A percentile compares a stretch with the other conserved stretches of the same genome.
These are phyloP conservation scores for Globisporangium perplexum DNA, from an alignment of 352 stramenopile genomes.

Conservation along the genomic window DNA sequence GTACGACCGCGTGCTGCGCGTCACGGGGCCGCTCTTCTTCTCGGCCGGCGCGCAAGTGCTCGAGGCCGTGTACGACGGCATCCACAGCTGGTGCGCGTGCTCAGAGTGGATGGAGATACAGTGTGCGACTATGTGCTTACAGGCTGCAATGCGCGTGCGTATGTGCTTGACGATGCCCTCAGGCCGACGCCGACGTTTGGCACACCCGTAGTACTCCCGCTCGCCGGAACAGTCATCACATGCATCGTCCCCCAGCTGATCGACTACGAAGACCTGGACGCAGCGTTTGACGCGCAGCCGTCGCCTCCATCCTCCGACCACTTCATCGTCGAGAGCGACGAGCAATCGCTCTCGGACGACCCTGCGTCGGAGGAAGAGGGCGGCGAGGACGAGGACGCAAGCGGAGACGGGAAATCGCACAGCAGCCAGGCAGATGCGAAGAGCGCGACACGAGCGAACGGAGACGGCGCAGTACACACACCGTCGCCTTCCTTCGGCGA, in stretches of 20 bases:
- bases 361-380: conserved; percentile 18
- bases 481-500: conserved; percentile 67
- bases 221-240: conserved; percentile 72
- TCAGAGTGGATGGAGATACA: no score
- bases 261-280: conserved; percentile 43
- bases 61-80: conserved; percentile 65
- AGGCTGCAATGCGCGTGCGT: no score
- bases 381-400: conserved; percentile 7
- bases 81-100: conserved; percentile 45
- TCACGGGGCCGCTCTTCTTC: conserved; percentile 79
- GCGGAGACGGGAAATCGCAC: conserved; percentile 35
- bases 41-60: conserved; percentile 61
- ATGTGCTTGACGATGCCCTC: background rate
- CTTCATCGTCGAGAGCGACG: conserved; percentile 27
- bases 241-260: conserved; percentile 68
- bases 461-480: conserved; percentile 10
- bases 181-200: conserved; percentile 54
- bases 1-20: conserved; percentile 63
- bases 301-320: conserved; percentile 35
- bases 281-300: conserved; percentile 20
- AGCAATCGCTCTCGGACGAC: conserved; percentile 23
- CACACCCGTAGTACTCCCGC: conserved; percentile 42
- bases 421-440: background rate
- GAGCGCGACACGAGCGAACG: background rate
- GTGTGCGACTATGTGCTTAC: background rate